Conservation (phyloP, 768 basidiomycete species). For the Suillus variegatus region DNA sequence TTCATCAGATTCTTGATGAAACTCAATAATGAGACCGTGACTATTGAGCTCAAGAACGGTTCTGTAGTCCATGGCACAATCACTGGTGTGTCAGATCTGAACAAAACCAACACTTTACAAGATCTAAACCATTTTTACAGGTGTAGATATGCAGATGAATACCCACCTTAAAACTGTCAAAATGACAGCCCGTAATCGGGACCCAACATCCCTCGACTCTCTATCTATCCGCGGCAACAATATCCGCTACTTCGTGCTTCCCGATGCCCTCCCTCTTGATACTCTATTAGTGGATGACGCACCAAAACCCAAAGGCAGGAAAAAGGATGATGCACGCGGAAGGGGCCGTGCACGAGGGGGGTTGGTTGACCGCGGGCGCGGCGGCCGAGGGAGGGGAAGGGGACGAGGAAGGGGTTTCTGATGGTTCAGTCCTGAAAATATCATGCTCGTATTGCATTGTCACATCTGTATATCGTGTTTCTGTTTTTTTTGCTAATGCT, state of each 20-base stretch:
- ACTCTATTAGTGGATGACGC: slow-evolving; percentile 97
- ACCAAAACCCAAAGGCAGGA: slow-evolving; percentile 91
- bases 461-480: slow-evolving; percentile 9
- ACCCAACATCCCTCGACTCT: slow-evolving; percentile 82
- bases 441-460: slow-evolving; percentile 8
- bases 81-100: slow-evolving; percentile 62
- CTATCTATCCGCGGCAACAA: slow-evolving; percentile 97
- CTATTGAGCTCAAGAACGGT: slow-evolving; percentile 97
- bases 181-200: slow-evolving; percentile 90
- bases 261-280: slow-evolving; percentile 94
- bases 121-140: slow-evolving; percentile 41
- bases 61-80: slow-evolving; percentile 95
- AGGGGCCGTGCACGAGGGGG: slow-evolving; percentile 54
- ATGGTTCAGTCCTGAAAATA: slow-evolving; percentile 5
- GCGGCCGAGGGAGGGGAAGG: slow-evolving; percentile 57
- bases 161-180: slow-evolving; percentile 98
- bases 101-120: neutral
- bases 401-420: slow-evolving; percentile 48
- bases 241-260: slow-evolving; percentile 95
- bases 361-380: slow-evolving; percentile 52
- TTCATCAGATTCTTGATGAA: slow-evolving; percentile 93
- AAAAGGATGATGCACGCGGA: slow-evolving; percentile 82
- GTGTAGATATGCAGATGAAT: slow-evolving; percentile 99
- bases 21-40: slow-evolving; percentile 98
- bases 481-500: slow-evolving; percentile 18